Conservation (phyloP, 2,329 filamentous ascomycete species). For the Didymosphaeria variabile region DNA sequence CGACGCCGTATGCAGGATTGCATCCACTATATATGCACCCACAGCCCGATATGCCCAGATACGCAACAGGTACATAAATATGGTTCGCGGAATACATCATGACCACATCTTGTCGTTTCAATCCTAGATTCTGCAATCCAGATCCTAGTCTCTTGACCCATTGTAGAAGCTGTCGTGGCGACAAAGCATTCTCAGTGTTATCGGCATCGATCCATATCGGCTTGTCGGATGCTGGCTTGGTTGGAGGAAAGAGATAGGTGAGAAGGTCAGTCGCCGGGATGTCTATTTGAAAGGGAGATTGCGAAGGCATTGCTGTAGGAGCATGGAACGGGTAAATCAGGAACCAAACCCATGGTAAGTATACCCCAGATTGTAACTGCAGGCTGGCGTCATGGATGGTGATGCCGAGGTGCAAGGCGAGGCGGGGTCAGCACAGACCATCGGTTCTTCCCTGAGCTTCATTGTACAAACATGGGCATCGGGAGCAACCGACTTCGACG, state of each 20-base stretch:
- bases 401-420: constrained; percentile 8
- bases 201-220: constrained; percentile 65
- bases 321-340: not conserved
- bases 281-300: constrained; percentile 58
- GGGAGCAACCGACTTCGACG: not conserved
- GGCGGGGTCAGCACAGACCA: constrained; percentile 6
- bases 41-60: constrained; percentile 62
- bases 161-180: constrained; percentile 57
- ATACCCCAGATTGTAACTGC: not conserved
- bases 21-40: constrained; percentile 65
- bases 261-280: constrained; percentile 58
- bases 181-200: constrained; percentile 56
- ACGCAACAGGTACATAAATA: constrained; percentile 64
- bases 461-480: too few species aligned
- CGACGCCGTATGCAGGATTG: constrained; percentile 62
- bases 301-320: constrained; percentile 52
- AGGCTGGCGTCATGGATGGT: constrained; percentile 5
- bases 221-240: constrained; percentile 50
- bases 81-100: constrained; percentile 65
- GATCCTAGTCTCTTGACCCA: constrained; percentile 63
- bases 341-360: not conserved
- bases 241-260: constrained; percentile 46
- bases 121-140: constrained; percentile 58
- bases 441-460: not conserved
- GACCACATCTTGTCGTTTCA: constrained; percentile 61